Conservation (phyloP, 495 filamentous ascomycete genomes). For the Sordaria brevicollis region DNA sequence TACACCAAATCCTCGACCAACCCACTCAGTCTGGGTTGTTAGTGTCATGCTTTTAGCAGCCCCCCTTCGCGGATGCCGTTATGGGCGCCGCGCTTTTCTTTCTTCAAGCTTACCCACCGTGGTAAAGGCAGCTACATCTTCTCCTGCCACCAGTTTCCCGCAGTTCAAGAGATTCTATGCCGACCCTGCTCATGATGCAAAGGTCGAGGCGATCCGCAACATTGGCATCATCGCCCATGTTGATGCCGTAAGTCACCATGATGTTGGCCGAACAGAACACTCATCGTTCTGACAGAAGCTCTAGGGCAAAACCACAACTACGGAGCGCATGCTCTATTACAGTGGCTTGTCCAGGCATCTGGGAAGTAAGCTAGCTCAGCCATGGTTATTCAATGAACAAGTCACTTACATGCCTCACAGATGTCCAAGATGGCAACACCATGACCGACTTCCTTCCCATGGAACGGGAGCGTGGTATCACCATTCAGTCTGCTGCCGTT, state of each 20-base stretch:
- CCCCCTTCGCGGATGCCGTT: constrained; percentile 4
- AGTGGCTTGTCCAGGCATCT: constrained; percentile 80
- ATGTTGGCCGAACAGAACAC: not conserved
- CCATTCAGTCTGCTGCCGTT: constrained; percentile 95
- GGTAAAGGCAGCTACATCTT: not conserved
- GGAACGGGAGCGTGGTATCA: constrained; percentile 88
- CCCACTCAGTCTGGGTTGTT: not conserved
- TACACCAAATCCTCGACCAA: not conserved
- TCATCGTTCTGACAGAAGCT: not conserved
- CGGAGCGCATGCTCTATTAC: constrained; percentile 98
- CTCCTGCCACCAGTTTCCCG: not conserved
- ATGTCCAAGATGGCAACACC: constrained; percentile 95
- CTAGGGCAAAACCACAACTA: constrained; percentile 96
- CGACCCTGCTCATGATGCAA: constrained; percentile 19
- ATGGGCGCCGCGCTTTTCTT: constrained; percentile 6
- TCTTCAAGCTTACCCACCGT: not conserved
- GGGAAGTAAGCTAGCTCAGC: constrained; percentile 48
- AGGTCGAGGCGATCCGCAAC: constrained; percentile 58
- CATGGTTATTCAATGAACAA: not conserved
- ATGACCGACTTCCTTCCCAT: constrained; percentile 96
- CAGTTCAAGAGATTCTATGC: not conserved
- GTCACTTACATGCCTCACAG: constrained; percentile 28
- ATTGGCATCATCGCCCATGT: constrained; percentile 99
- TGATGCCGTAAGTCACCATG: constrained; percentile 60
- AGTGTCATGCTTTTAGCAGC: constrained; percentile 10